Evolutionary conservation across 768 basidiomycete species (phyloP).

Genomic region (Boletus vermiculosoides): DNA sequence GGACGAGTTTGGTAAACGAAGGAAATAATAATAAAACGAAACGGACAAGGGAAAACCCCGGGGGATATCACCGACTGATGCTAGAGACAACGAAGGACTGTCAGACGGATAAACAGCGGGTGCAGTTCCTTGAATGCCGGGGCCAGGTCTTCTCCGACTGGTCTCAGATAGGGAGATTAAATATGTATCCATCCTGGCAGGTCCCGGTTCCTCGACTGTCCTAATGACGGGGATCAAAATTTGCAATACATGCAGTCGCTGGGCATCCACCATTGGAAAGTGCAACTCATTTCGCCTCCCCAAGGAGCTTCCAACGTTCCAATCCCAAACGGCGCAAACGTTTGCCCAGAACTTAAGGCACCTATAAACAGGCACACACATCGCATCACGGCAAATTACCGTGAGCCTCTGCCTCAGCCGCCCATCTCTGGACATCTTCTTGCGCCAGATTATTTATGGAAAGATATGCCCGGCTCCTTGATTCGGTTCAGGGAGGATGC

Average conservation of each 20-base stretch:
- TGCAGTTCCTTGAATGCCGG: conserved; percentile 21
- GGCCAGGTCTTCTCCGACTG: neutral
- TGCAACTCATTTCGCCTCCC: conserved; percentile 26
- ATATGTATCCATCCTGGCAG: neutral
- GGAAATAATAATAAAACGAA: conserved; percentile 1
- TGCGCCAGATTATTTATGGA: conserved; percentile 19
- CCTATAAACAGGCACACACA: conserved; percentile 11
- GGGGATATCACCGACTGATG: conserved; percentile 10
- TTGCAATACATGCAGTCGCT: neutral
- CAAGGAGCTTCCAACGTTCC: conserved; percentile 4
- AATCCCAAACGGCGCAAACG: conserved; percentile 1
- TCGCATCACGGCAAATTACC: conserved; percentile 13
- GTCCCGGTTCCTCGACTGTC: conserved; percentile 8
- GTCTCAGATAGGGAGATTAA: neutral
- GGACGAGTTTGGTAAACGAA: conserved; percentile 17
- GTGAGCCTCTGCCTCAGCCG: conserved; percentile 1
- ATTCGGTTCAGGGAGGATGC: conserved; percentile 2
- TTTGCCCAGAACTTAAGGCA: conserved; percentile 12
- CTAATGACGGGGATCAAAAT: conserved; percentile 26
- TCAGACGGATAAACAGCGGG: neutral
- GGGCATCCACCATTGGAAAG: conserved; percentile 3
- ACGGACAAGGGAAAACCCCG: neutral
- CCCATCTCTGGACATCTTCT: conserved; percentile 14
- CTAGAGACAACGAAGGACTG: neutral
- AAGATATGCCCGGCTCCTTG: conserved; percentile 7